phyloP scores from a whole-genome alignment of 257 asterid species.

The Lavandula angustifolia region DNA sequence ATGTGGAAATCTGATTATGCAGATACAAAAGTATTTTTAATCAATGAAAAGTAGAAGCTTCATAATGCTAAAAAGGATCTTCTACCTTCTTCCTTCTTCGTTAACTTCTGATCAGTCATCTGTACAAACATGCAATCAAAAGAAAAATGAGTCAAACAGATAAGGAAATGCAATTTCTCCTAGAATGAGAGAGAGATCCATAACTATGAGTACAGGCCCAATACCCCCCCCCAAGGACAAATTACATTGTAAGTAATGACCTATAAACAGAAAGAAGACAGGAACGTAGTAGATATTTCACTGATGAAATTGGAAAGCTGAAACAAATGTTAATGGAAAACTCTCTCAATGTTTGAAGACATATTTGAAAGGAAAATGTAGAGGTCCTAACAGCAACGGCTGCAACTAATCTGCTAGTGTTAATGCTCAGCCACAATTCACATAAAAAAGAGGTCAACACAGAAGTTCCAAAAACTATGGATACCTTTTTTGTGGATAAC shows the following conservation, averaged over 20 bases:
- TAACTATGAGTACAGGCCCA: slow-evolving; percentile 18
- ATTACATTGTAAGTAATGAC: neutral
- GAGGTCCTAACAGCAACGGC: neutral
- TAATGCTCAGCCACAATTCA: neutral
- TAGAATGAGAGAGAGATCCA: slow-evolving; percentile 5
- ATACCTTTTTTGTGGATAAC: no score
- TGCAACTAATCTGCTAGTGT: no score
- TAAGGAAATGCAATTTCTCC: slow-evolving; percentile 6
- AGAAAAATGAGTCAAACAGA: slow-evolving; percentile 25
- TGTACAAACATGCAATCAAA: slow-evolving; percentile 38
- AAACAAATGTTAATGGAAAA: neutral
- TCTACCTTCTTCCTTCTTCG: slow-evolving; percentile 83
- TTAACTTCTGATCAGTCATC: slow-evolving; percentile 68
- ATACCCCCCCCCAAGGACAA: neutral
- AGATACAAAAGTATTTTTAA: slow-evolving; percentile 5
- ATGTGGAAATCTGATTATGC: neutral
- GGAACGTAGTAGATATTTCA: neutral
- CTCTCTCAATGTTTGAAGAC: neutral
- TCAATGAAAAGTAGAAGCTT: neutral
- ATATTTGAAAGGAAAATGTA: neutral
- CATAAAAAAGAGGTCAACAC: no score
- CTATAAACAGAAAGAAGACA: slow-evolving; percentile 9
- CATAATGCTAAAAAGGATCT: neutral
- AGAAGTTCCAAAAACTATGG: no score
- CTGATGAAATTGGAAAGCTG: slow-evolving; percentile 3